Evolutionary conservation across 2,329 filamentous ascomycete species (phyloP).

Genomic region (Coniochaeta hoffmannii): DNA sequence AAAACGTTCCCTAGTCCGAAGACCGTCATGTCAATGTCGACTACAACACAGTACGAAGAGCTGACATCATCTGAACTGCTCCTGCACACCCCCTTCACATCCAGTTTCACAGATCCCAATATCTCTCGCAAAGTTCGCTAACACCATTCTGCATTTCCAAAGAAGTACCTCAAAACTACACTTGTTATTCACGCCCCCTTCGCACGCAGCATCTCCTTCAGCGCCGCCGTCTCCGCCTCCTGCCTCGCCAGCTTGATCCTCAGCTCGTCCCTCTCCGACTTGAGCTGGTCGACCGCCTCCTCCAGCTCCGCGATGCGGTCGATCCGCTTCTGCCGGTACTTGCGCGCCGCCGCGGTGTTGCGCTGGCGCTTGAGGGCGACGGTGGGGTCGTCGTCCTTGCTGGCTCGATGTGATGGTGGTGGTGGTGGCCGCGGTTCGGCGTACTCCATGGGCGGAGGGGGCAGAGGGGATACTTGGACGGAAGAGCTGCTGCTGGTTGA

Average conservation of each 20-base stretch:
- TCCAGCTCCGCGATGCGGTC: conserved; percentile 53
- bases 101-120: neutral
- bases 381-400: conserved; percentile 15
- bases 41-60: conserved; percentile 1
- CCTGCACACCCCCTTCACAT: neutral
- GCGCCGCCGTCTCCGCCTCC: conserved; percentile 50
- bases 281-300: conserved; percentile 40
- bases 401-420: conserved; percentile 1
- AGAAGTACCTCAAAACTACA: neutral
- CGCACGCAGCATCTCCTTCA: conserved; percentile 34
- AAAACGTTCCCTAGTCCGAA: conserved; percentile 1
- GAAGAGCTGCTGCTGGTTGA: neutral
- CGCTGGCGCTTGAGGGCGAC: conserved; percentile 43
- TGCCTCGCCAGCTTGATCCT: conserved; percentile 47
- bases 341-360: conserved; percentile 55
- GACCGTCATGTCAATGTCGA: neutral
- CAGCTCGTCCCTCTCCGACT: conserved; percentile 48
- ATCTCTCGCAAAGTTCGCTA: neutral
- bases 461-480: neutral
- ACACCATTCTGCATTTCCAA: neutral
- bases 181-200: neutral
- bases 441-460: neutral
- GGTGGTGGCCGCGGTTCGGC: neutral
- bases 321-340: conserved; percentile 56
- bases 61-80: conserved; percentile 3